These are phyloP conservation scores for Graphiopsis chlorocephala DNA, from an alignment of 2,329 filamentous ascomycete species.

Conservation along the genomic window DNA sequence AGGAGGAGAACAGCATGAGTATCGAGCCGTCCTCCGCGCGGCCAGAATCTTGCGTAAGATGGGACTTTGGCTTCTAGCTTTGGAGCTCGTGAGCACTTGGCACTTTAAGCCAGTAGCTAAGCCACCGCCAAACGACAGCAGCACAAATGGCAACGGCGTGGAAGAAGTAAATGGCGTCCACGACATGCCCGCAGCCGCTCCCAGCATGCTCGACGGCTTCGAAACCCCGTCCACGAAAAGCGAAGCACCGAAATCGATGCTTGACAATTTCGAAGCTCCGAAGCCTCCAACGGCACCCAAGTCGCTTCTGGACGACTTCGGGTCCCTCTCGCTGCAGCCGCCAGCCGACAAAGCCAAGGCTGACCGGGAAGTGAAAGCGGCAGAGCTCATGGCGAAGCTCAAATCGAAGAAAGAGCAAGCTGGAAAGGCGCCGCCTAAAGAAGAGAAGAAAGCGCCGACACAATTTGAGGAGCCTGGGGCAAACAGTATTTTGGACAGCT, in stretches of 20 bases:
- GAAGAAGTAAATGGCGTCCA: not conserved
- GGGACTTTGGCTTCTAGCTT: slow-evolving; percentile 79
- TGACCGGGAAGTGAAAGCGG: slow-evolving; percentile 31
- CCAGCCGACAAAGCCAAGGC: slow-evolving; percentile 22
- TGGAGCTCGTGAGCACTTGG: slow-evolving; percentile 82
- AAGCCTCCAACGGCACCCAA: slow-evolving; percentile 13
- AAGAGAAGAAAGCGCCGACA: slow-evolving; percentile 61
- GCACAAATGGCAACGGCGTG: slow-evolving; percentile 18
- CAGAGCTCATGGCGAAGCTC: slow-evolving; percentile 39
- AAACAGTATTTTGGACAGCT: slow-evolving; percentile 83
- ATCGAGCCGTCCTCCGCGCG: slow-evolving; percentile 75
- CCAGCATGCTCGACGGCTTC: slow-evolving; percentile 24
- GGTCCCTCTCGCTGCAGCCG: slow-evolving; percentile 12
- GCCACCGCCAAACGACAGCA: not conserved
- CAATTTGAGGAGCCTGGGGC: slow-evolving; percentile 92
- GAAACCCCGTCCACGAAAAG: not conserved
- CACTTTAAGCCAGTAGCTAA: slow-evolving; percentile 57
- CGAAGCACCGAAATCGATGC: slow-evolving; percentile 18
- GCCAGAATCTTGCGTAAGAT: slow-evolving; percentile 48
- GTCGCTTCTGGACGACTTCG: slow-evolving; percentile 25
- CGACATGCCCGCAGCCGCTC: not conserved
- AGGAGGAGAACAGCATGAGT: slow-evolving; percentile 24
- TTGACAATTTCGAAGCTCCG: slow-evolving; percentile 24
- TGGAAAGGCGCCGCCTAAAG: slow-evolving; percentile 22
- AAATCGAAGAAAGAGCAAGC: slow-evolving; percentile 37